Percentiles rank a stretch among this genome's conserved stretches.
Evolutionary conservation across 2,329 filamentous ascomycete genomes (phyloP).

Genomic region (Coccinonectria pachysandricola): DNA sequence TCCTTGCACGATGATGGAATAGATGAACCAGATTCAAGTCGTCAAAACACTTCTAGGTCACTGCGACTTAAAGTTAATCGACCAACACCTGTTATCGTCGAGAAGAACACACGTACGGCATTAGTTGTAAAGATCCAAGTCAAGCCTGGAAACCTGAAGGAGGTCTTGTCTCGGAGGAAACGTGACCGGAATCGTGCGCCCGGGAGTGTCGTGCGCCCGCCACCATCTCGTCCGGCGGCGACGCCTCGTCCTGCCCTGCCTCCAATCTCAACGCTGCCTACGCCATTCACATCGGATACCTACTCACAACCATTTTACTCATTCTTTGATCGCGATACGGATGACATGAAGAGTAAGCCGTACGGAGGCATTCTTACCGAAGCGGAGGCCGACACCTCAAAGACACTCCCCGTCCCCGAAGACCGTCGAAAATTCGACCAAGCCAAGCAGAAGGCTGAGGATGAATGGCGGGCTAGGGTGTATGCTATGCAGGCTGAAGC

Average conservation of each 20-base stretch:
- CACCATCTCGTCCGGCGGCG: conserved; percentile 17
- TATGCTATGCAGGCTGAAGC: conserved; percentile 51
- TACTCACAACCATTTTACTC: conserved; percentile 78
- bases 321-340: conserved; percentile 79
- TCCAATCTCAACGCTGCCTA: conserved; percentile 30
- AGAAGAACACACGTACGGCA: conserved; percentile 25
- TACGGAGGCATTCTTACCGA: conserved; percentile 91
- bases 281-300: conserved; percentile 45
- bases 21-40: conserved; percentile 17
- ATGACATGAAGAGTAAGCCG: conserved; percentile 84
- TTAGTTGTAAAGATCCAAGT: conserved; percentile 28
- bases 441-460: conserved; percentile 82
- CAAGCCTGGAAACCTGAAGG: conserved; percentile 27
- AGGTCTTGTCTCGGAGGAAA: conserved; percentile 25
- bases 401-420: conserved; percentile 68
- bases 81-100: conserved; percentile 30
- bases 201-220: conserved; percentile 9
- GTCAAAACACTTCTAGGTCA: conserved; percentile 41
- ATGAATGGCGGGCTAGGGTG: conserved; percentile 69
- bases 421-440: conserved; percentile 84
- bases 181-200: conserved; percentile 21
- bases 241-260: conserved; percentile 11
- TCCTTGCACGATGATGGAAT: conserved; percentile 24
- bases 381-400: conserved; percentile 79
- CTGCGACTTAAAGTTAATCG: conserved; percentile 42